Evolutionary conservation across 176 grass and related monocot genomes (phyloP).

Genomic region (Triticum urartu): DNA sequence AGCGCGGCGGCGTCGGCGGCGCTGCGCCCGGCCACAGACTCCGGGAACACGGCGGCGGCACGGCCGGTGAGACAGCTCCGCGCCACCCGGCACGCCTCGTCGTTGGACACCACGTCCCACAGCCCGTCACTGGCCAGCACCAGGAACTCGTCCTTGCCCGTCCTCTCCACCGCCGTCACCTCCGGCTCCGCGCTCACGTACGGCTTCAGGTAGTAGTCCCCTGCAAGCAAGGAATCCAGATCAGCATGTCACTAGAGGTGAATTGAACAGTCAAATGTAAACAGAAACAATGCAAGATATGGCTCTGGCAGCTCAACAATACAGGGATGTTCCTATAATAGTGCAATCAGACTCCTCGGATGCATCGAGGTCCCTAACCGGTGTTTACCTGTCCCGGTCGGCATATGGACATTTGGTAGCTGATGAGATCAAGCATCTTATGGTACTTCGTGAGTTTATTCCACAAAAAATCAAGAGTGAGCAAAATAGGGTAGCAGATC

Average conservation of each 20-base stretch:
- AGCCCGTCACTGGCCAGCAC: slow-evolving; percentile 72
- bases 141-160: slow-evolving; percentile 63
- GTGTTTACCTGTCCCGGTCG: no score
- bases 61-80: slow-evolving; percentile 51
- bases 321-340: no score
- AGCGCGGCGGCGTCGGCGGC: slow-evolving; percentile 57
- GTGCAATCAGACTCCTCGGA: no score
- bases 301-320: no score
- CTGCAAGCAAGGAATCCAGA: slow-evolving; percentile 6
- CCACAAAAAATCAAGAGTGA: no score
- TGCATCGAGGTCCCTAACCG: no score
- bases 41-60: slow-evolving; percentile 31
- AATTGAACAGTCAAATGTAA: background rate
- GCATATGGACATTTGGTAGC: no score
- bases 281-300: background rate
- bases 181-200: slow-evolving; percentile 63
- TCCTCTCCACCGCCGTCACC: slow-evolving; percentile 48
- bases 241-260: background rate
- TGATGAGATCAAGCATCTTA: no score
- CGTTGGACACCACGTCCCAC: slow-evolving; percentile 78
- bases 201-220: slow-evolving; percentile 79
- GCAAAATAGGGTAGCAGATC: no score
- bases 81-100: slow-evolving; percentile 53
- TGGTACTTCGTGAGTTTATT: no score
- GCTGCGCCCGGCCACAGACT: slow-evolving; percentile 26